These are phyloP conservation scores for Vigna reflexopilosa DNA, from an alignment of 306 rosid species.

Conservation along the genomic window DNA sequence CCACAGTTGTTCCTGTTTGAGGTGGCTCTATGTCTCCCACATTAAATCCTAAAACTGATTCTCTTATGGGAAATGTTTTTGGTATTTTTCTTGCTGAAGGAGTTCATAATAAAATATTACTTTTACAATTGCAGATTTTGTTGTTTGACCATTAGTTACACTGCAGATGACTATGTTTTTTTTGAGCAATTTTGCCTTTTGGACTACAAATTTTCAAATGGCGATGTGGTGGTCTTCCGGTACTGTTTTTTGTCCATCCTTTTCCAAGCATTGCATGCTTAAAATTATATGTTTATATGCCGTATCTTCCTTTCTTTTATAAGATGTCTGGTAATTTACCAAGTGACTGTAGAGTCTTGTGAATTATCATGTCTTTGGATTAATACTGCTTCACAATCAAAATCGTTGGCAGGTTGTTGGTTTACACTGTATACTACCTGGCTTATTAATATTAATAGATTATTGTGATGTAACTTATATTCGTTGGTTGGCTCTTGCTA, in stretches of 20 bases:
- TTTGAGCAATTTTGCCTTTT: constrained; percentile 72
- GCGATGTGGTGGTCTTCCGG: constrained; percentile 87
- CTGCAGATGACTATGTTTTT: constrained; percentile 86
- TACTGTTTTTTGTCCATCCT: constrained; percentile 31
- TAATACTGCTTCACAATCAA: constrained; percentile 31
- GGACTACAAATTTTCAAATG: constrained; percentile 69
- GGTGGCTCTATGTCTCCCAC: constrained; percentile 94
- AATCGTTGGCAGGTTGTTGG: not conserved
- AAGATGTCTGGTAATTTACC: constrained; percentile 12
- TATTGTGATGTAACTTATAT: constrained; percentile 18
- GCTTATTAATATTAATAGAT: not conserved
- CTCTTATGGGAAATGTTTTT: constrained; percentile 28
- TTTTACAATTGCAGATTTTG: constrained; percentile 13
- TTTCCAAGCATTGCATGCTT: not conserved
- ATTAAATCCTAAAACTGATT: constrained; percentile 62
- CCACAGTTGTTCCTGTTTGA: constrained; percentile 67
- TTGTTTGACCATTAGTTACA: constrained; percentile 44
- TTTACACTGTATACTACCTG: constrained; percentile 3
- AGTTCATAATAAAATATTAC: not conserved
- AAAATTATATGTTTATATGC: constrained; percentile 20
- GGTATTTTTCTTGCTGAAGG: constrained; percentile 50
- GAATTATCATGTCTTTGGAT: constrained; percentile 10
- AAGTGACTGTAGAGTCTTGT: constrained; percentile 4
- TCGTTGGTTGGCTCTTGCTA: constrained; percentile 14
- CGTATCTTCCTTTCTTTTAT: constrained; percentile 14